Evolutionary conservation across 108 stramenopile genomes (phyloP).

Genomic region (Conticribra guillardii): DNA sequence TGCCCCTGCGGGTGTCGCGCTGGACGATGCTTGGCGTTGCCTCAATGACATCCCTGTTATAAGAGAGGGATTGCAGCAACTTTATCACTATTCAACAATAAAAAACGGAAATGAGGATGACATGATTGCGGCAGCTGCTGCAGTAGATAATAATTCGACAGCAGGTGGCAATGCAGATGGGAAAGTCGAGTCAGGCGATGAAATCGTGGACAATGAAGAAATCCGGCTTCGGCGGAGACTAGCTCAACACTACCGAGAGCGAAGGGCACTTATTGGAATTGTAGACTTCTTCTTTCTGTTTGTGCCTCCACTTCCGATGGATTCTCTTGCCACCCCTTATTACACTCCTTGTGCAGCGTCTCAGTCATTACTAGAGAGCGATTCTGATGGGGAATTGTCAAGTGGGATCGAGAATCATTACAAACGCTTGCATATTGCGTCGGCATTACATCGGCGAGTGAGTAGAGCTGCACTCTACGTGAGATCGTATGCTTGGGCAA

Average conservation of each 20-base stretch:
- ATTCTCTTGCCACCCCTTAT: slow-evolving; percentile 12
- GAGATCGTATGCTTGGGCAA: slow-evolving; percentile 54
- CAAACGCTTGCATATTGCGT: slow-evolving; percentile 55
- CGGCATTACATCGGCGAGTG: slow-evolving; percentile 61
- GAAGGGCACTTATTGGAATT: slow-evolving; percentile 48
- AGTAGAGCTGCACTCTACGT: slow-evolving; percentile 67
- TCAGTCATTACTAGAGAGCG: slow-evolving; percentile 24
- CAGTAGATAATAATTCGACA: background rate
- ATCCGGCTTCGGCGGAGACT: slow-evolving; percentile 23
- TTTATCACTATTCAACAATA: slow-evolving; percentile 7
- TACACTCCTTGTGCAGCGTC: slow-evolving; percentile 17
- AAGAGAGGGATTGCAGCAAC: slow-evolving; percentile 16
- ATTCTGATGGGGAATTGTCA: slow-evolving; percentile 25
- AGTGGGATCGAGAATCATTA: slow-evolving; percentile 41
- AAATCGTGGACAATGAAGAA: slow-evolving; percentile 46
- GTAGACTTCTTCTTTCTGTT: slow-evolving; percentile 77
- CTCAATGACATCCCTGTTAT: slow-evolving; percentile 39
- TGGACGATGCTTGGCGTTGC: slow-evolving; percentile 82
- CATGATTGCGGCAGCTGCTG: slow-evolving; percentile 40
- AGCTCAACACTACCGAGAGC: slow-evolving; percentile 12
- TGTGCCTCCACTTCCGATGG: slow-evolving; percentile 43
- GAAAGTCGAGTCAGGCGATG: slow-evolving; percentile 5
- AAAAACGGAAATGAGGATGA: slow-evolving; percentile 15
- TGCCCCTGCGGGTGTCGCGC: slow-evolving; percentile 50
- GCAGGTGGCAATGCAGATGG: background rate